These are phyloP conservation scores for Apiospora aurea DNA, from an alignment of 2,329 filamentous ascomycete species.

Conservation along the genomic window DNA sequence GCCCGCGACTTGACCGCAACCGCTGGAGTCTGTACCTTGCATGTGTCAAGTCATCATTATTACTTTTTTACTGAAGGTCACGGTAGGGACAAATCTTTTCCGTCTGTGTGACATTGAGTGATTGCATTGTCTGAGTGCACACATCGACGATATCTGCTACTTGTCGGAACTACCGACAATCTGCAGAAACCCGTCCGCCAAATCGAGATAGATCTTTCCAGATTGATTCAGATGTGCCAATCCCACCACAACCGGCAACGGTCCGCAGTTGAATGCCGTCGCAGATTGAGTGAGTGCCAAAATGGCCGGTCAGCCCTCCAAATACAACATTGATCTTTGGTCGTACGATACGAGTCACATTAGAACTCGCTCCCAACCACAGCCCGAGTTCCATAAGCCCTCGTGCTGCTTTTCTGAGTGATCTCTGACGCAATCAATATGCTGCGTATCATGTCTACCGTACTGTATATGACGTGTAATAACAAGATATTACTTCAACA, in stretches of 20 bases:
- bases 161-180: neutral
- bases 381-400: neutral
- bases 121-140: neutral
- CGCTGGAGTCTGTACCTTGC: neutral
- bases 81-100: neutral
- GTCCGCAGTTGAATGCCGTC: neutral
- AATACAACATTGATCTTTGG: neutral
- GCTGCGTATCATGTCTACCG: no score
- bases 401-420: neutral
- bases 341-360: neutral
- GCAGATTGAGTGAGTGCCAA: conserved; percentile 4
- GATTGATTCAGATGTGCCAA: neutral
- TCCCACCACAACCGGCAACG: neutral
- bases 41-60: neutral
- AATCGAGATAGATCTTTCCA: neutral
- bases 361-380: neutral
- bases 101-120: no score
- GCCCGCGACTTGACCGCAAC: neutral
- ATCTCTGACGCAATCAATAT: no score
- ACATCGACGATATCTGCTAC: neutral
- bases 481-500: neutral
- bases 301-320: neutral
- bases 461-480: no score
- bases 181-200: neutral
- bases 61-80: neutral